A percentile compares a stretch with the other conserved stretches of the same genome.
phyloP scores from a whole-genome alignment of 148 eudicot genomes.

The Camellia granthamiana region DNA sequence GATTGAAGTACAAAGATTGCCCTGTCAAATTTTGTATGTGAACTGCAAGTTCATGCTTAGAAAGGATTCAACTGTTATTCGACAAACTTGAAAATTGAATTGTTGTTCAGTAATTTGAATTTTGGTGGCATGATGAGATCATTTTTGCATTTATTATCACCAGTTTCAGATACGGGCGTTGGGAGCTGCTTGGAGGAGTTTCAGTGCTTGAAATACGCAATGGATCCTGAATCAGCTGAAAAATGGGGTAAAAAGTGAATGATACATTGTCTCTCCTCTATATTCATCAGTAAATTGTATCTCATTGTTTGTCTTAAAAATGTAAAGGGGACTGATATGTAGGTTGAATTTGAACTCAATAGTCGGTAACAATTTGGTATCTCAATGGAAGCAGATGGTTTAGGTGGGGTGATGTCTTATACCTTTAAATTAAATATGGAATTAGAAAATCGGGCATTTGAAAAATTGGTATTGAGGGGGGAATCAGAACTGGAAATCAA shows the following conservation, averaged over 20 bases:
- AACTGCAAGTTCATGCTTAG: background rate
- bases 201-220: conserved; percentile 35
- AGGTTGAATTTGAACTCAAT: background rate
- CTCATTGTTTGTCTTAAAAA: background rate
- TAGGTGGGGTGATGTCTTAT: background rate
- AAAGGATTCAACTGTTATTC: background rate
- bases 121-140: background rate
- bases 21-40: background rate
- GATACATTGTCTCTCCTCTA: background rate
- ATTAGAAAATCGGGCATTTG: background rate
- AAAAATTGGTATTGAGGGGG: background rate
- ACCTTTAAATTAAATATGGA: conserved; percentile 4
- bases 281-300: background rate
- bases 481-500: background rate
- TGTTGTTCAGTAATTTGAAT: conserved; percentile 1
- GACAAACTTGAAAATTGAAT: background rate
- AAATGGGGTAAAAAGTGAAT: conserved; percentile 43
- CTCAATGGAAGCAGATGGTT: background rate
- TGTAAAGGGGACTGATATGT: background rate
- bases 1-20: background rate
- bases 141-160: conserved; percentile 6
- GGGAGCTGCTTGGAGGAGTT: conserved; percentile 75
- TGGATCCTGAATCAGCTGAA: conserved; percentile 25
- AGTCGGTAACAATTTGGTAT: background rate
- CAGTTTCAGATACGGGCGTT: conserved; percentile 85